These are phyloP conservation scores for Colletotrichum paranaense DNA, from an alignment of 2,329 filamentous ascomycete species.

Conservation along the genomic window DNA sequence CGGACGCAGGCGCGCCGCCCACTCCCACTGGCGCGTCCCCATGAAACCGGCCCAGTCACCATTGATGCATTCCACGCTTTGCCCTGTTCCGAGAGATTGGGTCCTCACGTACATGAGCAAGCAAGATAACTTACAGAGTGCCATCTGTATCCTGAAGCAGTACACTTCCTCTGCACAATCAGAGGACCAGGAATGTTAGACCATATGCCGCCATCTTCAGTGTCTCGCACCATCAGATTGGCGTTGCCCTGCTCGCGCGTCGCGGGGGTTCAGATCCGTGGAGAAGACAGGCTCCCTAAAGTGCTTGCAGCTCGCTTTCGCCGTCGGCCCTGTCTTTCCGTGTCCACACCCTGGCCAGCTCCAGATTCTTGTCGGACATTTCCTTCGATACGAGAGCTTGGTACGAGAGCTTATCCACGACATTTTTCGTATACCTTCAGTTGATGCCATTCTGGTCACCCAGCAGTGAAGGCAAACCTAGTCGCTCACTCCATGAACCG, in stretches of 20 bases:
- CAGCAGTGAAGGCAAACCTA: neutral
- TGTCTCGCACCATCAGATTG: constrained; percentile 9
- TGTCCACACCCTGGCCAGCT: neutral
- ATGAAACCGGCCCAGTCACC: neutral
- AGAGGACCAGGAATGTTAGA: neutral
- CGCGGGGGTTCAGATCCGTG: constrained; percentile 3
- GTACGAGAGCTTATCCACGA: neutral
- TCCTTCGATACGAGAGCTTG: neutral
- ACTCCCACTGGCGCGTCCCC: neutral
- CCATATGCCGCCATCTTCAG: neutral
- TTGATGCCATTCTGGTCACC: neutral
- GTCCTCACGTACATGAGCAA: neutral
- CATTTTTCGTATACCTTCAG: neutral
- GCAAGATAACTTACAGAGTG: too few relatives aligned
- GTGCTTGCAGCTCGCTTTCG: constrained; percentile 31
- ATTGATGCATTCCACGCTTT: neutral
- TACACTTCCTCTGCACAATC: too few relatives aligned
- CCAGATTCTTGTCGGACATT: neutral
- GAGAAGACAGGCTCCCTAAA: constrained; percentile 20
- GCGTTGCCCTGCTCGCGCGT: constrained; percentile 1
- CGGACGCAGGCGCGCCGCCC: constrained; percentile 13
- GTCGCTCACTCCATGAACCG: neutral
- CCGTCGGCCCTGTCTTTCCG: neutral
- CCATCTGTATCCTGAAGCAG: too few relatives aligned
- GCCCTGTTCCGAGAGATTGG: neutral